These are phyloP conservation scores for Yamadazyma mexicana DNA, from an alignment of 1,139 yeast species.

Conservation along the genomic window DNA sequence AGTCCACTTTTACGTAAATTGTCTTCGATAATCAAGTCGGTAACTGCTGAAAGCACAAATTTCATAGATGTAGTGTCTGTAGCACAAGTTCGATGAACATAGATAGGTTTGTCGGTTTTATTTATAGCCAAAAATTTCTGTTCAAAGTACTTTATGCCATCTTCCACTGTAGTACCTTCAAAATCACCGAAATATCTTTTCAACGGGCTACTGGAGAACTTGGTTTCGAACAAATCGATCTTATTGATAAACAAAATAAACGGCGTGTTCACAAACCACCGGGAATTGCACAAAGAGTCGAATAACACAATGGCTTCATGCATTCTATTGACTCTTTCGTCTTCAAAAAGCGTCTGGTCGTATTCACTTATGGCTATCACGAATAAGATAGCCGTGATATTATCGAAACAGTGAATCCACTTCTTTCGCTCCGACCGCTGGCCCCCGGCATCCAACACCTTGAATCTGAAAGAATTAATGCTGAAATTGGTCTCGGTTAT, in stretches of 20 bases:
- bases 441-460: conserved; percentile 95
- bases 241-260: conserved; percentile 87
- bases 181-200: conserved; percentile 73
- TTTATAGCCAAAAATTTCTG: conserved; percentile 61
- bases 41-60: conserved; percentile 88
- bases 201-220: conserved; percentile 64
- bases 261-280: conserved; percentile 84
- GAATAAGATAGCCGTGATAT: conserved; percentile 83
- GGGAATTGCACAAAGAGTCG: conserved; percentile 80
- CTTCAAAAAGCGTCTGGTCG: conserved; percentile 90
- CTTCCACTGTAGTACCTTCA: conserved; percentile 65
- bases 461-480: conserved; percentile 65
- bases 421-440: conserved; percentile 91
- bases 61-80: conserved; percentile 88
- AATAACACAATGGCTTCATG: conserved; percentile 85
- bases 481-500: conserved; percentile 83
- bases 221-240: conserved; percentile 75
- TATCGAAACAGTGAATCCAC: conserved; percentile 96
- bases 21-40: conserved; percentile 85
- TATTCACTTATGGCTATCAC: conserved; percentile 93
- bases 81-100: conserved; percentile 93
- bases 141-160: conserved; percentile 68
- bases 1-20: conserved; percentile 83
- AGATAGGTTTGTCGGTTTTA: conserved; percentile 70
- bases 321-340: conserved; percentile 85